A percentile compares a stretch with the other conserved stretches of the same genome.
Evolutionary conservation across 2,329 filamentous ascomycete genomes (phyloP).

Genomic region (Verticillium longisporum): DNA sequence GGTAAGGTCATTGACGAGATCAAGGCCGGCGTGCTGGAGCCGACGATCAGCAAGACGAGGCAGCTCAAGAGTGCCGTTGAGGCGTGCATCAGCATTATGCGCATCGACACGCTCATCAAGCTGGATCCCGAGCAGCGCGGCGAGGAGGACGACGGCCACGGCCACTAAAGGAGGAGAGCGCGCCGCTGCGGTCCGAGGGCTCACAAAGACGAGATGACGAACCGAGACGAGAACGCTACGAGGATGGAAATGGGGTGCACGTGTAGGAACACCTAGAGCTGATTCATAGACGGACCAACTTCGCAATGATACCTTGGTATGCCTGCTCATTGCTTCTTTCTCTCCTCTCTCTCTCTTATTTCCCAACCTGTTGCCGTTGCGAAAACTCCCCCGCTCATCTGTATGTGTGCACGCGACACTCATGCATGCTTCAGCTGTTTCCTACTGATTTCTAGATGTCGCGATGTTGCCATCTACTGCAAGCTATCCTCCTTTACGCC

Average conservation of each 20-base stretch:
- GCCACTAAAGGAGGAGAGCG: conserved; percentile 49
- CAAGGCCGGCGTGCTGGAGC: conserved; percentile 92
- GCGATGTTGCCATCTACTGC: neutral
- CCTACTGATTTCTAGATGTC: neutral
- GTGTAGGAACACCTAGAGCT: conserved; percentile 9
- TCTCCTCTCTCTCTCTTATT: neutral
- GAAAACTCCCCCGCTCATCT: neutral
- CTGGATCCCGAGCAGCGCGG: conserved; percentile 80
- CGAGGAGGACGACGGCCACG: conserved; percentile 77
- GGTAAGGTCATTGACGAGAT: conserved; percentile 90
- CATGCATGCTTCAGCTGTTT: neutral
- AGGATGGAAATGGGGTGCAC: conserved; percentile 1
- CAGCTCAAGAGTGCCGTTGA: conserved; percentile 98
- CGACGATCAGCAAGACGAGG: conserved; percentile 95
- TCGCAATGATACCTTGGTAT: conserved; percentile 13
- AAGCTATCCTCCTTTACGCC: neutral
- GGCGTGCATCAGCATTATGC: conserved; percentile 98
- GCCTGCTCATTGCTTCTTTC: neutral
- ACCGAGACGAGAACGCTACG: neutral
- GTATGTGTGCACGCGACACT: neutral
- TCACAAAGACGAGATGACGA: neutral
- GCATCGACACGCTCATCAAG: conserved; percentile 98
- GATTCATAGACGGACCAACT: conserved; percentile 11
- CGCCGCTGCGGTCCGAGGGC: neutral
- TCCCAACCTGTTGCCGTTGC: too few species aligned